Evolutionary conservation across 1,139 yeast genomes (phyloP).

Genomic region (Pichia sp.): DNA sequence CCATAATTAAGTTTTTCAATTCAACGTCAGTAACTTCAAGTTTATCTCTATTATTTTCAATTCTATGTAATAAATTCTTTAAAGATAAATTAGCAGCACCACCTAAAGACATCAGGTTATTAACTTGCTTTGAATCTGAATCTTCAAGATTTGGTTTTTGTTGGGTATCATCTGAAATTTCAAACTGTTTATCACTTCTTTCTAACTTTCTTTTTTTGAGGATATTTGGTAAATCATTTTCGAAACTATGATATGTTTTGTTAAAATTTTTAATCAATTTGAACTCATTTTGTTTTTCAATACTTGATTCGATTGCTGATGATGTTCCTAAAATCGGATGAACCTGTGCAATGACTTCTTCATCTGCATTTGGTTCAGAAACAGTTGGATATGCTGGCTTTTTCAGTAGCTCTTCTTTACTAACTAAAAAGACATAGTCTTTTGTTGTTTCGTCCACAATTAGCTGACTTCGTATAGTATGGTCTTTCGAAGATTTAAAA

Average conservation of each 20-base stretch:
- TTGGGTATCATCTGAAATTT: conserved; percentile 29
- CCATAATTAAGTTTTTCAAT: conserved; percentile 77
- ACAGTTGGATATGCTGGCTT: conserved; percentile 27
- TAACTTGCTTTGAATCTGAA: conserved; percentile 22
- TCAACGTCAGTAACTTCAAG: conserved; percentile 78
- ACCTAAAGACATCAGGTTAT: conserved; percentile 51
- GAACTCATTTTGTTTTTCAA: conserved; percentile 31
- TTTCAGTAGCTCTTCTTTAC: conserved; percentile 15
- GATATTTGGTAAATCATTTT: conserved; percentile 72
- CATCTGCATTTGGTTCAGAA: conserved; percentile 22
- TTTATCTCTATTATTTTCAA: conserved; percentile 72
- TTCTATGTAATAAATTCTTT: conserved; percentile 70
- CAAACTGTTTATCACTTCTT: conserved; percentile 70
- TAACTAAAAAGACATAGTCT: conserved; percentile 8
- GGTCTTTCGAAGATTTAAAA: too few species aligned
- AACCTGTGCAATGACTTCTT: conserved; percentile 30
- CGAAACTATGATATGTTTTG: conserved; percentile 77
- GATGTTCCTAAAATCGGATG: conserved; percentile 32
- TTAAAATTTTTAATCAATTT: conserved; percentile 41
- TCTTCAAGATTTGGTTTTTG: conserved; percentile 17
- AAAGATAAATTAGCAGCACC: conserved; percentile 74
- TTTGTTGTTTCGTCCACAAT: conserved; percentile 4
- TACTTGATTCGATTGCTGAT: conserved; percentile 29
- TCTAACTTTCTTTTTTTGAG: conserved; percentile 73
- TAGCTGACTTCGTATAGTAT: too few species aligned